These are phyloP conservation scores for Neurospora cerealis DNA, from an alignment of 495 filamentous ascomycete genomes.

Conservation along the genomic window DNA sequence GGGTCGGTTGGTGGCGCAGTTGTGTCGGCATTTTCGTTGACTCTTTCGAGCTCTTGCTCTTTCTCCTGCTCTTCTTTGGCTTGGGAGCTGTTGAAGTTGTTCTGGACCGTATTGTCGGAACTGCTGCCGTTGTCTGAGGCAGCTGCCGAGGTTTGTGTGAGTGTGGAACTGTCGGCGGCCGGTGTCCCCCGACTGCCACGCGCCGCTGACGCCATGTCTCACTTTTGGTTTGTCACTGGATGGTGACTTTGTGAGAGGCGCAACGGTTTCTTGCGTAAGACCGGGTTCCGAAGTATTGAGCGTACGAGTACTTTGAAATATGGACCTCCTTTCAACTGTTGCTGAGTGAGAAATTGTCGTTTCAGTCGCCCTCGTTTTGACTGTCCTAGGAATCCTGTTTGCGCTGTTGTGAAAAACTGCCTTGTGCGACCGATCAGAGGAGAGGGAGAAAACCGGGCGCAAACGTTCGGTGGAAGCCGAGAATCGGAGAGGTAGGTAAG, in stretches of 20 bases:
- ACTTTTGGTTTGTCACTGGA: background rate
- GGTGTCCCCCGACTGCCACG: background rate
- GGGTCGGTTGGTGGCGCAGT: background rate
- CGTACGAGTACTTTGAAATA: background rate
- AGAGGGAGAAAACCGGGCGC: background rate
- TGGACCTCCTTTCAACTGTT: background rate
- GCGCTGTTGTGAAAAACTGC: background rate
- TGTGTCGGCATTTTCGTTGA: background rate
- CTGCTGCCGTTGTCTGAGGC: background rate
- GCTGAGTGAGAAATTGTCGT: background rate
- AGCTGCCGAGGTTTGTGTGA: background rate
- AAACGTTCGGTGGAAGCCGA: background rate
- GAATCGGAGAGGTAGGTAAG: background rate
- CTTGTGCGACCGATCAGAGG: background rate
- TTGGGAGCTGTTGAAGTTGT: background rate
- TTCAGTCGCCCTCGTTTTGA: background rate
- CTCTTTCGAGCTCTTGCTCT: background rate
- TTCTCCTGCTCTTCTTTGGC: background rate
- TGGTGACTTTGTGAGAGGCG: background rate
- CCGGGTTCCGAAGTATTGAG: background rate
- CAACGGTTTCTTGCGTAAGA: background rate
- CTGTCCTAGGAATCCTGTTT: background rate
- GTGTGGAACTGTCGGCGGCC: background rate
- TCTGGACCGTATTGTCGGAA: background rate
- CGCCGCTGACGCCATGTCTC: background rate